Conservation (phyloP, 352 stramenopile genomes). For the Phytophthora sp. region DNA sequence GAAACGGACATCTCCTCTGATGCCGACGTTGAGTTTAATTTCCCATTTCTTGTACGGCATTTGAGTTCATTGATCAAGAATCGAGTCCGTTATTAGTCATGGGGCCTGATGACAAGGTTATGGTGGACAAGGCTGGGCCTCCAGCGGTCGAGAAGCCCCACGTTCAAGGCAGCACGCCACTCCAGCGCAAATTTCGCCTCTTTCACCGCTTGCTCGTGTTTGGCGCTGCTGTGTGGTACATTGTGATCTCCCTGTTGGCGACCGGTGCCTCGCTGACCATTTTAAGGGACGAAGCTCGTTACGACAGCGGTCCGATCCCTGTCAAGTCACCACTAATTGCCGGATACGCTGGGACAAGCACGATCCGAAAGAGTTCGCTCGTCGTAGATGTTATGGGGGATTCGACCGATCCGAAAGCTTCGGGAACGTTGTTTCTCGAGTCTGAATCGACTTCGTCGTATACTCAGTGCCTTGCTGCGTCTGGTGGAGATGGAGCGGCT, state of each 20-base stretch:
- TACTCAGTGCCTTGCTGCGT: conserved; percentile 10
- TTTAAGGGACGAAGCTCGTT: conserved; percentile 28
- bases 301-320: conserved; percentile 12
- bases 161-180: conserved; percentile 16
- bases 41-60: conserved; percentile 10
- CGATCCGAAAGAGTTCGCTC: conserved; percentile 41
- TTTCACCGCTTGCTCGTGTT: conserved; percentile 31
- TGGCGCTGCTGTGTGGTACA: conserved; percentile 33
- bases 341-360: conserved; percentile 32
- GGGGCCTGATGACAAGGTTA: conserved; percentile 29
- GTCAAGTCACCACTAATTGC: conserved; percentile 32
- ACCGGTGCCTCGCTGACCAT: conserved; percentile 27
- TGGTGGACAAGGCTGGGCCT: conserved; percentile 16
- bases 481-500: conserved; percentile 7
- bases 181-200: conserved; percentile 26
- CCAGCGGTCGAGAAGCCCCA: not conserved
- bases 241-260: conserved; percentile 41
- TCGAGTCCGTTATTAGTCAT: not conserved
- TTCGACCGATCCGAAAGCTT: conserved; percentile 32
- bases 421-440: conserved; percentile 47
- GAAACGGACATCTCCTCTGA: conserved; percentile 24
- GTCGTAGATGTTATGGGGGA: conserved; percentile 33
- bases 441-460: conserved; percentile 25
- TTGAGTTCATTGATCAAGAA: too few relatives aligned
- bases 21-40: not conserved